Evolutionary conservation across 768 basidiomycete genomes (phyloP), one percentile per base, ranked within the genome.

Genomic region (Pholiota conissans): DNA sequence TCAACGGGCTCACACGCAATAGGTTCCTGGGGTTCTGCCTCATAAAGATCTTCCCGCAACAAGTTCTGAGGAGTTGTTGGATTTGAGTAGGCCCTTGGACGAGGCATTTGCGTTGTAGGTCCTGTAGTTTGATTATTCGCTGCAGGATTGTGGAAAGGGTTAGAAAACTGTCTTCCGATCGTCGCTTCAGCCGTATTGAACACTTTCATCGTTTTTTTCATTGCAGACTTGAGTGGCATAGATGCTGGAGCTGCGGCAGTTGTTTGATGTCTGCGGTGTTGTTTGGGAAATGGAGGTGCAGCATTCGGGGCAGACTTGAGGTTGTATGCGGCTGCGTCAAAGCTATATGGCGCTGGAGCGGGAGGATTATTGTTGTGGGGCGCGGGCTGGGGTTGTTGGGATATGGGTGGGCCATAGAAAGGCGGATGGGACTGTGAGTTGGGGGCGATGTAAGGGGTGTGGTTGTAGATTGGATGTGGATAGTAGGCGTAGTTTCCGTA

Each of bases 191-290:
- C 65, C 5, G 52, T 61, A 22, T 56, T 63, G 49, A 69, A 66
- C 14, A 61, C 65, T 10, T 58, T 62, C 18, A 68, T 67, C 18
- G 74, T 64, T 66, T 80, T 84, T 68, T 84, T 88, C 67, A 88
- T 69, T 0, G 84, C 85, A 30, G 87, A 81, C 70, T 79, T 87
- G 37, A 84, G 73, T 11, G 71, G 79, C 2, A 69, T 64, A 32
- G 65, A 40, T 11, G 61, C 39, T 11, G 54, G 26, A 26, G 58
- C 49, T n/a, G 55, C 57, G 35, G 63, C 37, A 28, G 56, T 24
- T 9, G 63, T 49, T 16, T 68, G 61, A 22, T 60, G 56, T 5
- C 65, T 65, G 37, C 56, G 60, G 55, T 58, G 68, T 22, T 45
- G 42, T 59, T 73, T 70, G 34, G 76, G 78, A 60, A 77, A 32